These are phyloP conservation scores for Pouteria glomerata DNA, from an alignment of 148 eudicot genomes.

Conservation along the genomic window DNA sequence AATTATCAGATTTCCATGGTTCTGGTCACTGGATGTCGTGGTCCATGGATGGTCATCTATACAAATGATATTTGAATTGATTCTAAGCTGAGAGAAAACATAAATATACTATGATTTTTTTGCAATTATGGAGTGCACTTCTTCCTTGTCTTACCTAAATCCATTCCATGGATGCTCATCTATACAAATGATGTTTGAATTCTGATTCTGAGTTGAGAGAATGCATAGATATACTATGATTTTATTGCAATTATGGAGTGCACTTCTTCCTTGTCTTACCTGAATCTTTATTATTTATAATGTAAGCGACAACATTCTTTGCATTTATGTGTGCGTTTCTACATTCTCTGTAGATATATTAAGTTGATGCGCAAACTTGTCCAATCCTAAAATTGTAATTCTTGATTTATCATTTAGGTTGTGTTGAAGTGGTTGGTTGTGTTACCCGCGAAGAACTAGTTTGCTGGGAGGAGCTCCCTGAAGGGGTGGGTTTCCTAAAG, in stretches of 20 bases:
- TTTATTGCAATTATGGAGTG: too few relatives aligned
- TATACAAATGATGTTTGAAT: background rate
- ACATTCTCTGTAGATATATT: background rate
- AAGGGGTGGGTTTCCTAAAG: slow-evolving; percentile 43
- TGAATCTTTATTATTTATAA: background rate
- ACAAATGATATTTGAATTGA: background rate
- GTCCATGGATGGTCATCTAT: too few relatives aligned
- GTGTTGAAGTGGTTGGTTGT: slow-evolving; percentile 79
- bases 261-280: background rate
- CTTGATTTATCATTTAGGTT: slow-evolving; percentile 49
- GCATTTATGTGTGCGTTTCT: background rate
- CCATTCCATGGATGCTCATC: too few relatives aligned
- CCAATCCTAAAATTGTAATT: slow-evolving; percentile 2
- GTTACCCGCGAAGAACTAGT: slow-evolving; percentile 60
- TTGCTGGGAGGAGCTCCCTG: slow-evolving; percentile 63
- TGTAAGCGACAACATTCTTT: background rate
- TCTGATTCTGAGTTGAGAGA: background rate
- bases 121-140: too few relatives aligned
- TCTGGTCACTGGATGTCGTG: background rate
- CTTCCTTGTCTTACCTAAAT: background rate
- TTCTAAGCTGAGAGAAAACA: background rate
- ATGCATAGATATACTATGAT: background rate
- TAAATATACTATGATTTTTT: background rate
- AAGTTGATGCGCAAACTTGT: background rate
- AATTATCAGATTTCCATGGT: background rate